These are phyloP conservation scores for Metschnikowia orientalis DNA, from an alignment of 805 yeast genomes.

Conservation along the genomic window DNA sequence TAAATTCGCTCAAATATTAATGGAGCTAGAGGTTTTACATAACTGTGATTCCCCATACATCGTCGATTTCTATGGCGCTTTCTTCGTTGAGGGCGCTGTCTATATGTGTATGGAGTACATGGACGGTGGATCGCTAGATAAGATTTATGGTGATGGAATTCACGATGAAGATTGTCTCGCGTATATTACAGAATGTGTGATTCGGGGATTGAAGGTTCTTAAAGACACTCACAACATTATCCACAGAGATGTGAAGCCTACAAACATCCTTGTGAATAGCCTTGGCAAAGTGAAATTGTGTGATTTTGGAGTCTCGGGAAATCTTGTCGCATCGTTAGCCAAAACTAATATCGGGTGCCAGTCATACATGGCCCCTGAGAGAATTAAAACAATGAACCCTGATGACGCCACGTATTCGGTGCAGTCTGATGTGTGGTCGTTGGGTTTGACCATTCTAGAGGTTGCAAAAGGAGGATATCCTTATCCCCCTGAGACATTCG, in stretches of 20 bases:
- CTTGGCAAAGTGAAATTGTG: slow-evolving; percentile 85
- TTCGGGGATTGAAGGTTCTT: slow-evolving; percentile 73
- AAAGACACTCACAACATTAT: slow-evolving; percentile 90
- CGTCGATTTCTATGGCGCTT: slow-evolving; percentile 96
- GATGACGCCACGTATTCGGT: slow-evolving; percentile 82
- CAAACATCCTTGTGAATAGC: slow-evolving; percentile 80
- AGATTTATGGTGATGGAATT: slow-evolving; percentile 58
- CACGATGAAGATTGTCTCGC: slow-evolving; percentile 78
- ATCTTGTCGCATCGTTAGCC: slow-evolving; percentile 90
- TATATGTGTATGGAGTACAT: slow-evolving; percentile 97
- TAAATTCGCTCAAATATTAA: slow-evolving; percentile 88
- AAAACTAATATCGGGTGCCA: slow-evolving; percentile 97
- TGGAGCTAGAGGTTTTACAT: slow-evolving; percentile 94
- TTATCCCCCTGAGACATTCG: slow-evolving; percentile 92
- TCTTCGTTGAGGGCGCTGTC: slow-evolving; percentile 95
- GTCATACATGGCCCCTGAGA: slow-evolving; percentile 97
- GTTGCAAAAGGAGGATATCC: slow-evolving; percentile 90
- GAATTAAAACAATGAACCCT: slow-evolving; percentile 72
- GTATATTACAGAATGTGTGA: slow-evolving; percentile 72
- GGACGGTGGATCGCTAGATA: slow-evolving; percentile 95
- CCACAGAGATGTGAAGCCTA: slow-evolving; percentile 96
- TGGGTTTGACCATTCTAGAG: slow-evolving; percentile 83
- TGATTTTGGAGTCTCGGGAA: slow-evolving; percentile 96
- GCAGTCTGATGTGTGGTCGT: slow-evolving; percentile 93
- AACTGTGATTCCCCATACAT: slow-evolving; percentile 86